Evolutionary conservation across 441 rosid genomes (phyloP), one percentile per base, ranked within the genome.

Genomic region (Aquilaria agallochum): DNA sequence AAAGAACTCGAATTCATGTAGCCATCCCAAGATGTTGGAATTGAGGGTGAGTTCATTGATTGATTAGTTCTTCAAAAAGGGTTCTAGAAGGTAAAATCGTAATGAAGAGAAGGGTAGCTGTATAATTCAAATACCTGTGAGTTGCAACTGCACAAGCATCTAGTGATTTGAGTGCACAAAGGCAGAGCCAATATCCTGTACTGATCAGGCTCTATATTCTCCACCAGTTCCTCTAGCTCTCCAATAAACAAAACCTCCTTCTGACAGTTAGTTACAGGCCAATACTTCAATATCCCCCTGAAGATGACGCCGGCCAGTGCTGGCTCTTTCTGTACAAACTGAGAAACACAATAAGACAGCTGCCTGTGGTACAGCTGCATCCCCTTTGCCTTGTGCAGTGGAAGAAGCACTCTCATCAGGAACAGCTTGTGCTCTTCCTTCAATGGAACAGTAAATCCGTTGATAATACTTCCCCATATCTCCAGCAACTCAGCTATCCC

Each of bases 281-380:
- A 83, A 53, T 86, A 76, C 77, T 73, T 79, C 49, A 86, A 60
- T 52, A 86, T 79, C 46, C 82, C 81, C 55, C 85, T 64, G 46
- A 79, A 64, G n/a, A 70, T 75, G 3, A 68, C 49, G 52, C 85
- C 92, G 5, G 85, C 83, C 1, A 81, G 75, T 46, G 58, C 63
- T 3, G 87, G 82, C 61, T 81, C 92, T 67, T 86, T 86, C 68
- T 83, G 85, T 78, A 86, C 85, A 68, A 81, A 78, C 69, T 79
- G 89, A 56, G 74, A 71, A 7, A 78, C 80, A 31, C 87, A 86
- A 34, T 81, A 86, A 14, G 78, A 68, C 54, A 80, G 61, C 64
- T 83, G 89, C 67, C 66, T 60, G 58, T 81, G 80, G 69, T 78
- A 83, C 57, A 68, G 34, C 50, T 69, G 69, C 82, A 78, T 59